phyloP scores from a whole-genome alignment of 768 basidiomycete genomes.

The Kwoniella dejecticola region DNA sequence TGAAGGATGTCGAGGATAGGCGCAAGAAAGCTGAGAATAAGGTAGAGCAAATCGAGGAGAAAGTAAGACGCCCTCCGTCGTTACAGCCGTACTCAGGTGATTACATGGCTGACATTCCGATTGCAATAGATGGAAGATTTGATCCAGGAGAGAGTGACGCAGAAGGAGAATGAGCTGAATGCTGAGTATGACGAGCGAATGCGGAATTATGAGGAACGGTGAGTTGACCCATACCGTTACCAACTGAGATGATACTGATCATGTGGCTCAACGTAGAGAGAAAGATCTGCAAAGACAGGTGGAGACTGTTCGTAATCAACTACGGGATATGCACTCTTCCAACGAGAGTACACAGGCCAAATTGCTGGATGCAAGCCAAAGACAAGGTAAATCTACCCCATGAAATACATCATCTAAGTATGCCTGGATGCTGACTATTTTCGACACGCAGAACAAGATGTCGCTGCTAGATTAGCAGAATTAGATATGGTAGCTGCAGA shows the following conservation, averaged over 20 bases:
- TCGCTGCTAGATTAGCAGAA: conserved; percentile 83
- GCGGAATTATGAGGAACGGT: conserved; percentile 95
- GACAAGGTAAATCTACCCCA: conserved; percentile 66
- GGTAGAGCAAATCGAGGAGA: conserved; percentile 78
- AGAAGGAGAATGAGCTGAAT: conserved; percentile 95
- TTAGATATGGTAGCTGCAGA: conserved; percentile 94
- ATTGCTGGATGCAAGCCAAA: conserved; percentile 83
- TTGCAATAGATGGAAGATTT: conserved; percentile 81
- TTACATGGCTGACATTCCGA: conserved; percentile 17
- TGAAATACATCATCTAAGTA: neutral
- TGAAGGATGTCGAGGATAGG: conserved; percentile 65
- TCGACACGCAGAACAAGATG: conserved; percentile 75
- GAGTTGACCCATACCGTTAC: conserved; percentile 37
- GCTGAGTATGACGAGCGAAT: conserved; percentile 96
- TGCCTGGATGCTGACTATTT: neutral
- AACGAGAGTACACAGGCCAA: conserved; percentile 93
- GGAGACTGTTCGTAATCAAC: conserved; percentile 79
- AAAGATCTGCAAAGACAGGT: conserved; percentile 91
- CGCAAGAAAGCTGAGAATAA: conserved; percentile 75
- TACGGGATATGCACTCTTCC: conserved; percentile 83
- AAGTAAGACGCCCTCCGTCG: conserved; percentile 59
- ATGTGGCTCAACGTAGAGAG: conserved; percentile 63
- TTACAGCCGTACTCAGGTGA: neutral
- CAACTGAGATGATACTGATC: neutral
- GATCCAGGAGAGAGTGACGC: conserved; percentile 81